Percentiles rank a stretch among this genome's conserved stretches.
These are phyloP conservation scores for Beta corolliflora DNA, from an alignment of 179 eudicot genomes.

Conservation along the genomic window DNA sequence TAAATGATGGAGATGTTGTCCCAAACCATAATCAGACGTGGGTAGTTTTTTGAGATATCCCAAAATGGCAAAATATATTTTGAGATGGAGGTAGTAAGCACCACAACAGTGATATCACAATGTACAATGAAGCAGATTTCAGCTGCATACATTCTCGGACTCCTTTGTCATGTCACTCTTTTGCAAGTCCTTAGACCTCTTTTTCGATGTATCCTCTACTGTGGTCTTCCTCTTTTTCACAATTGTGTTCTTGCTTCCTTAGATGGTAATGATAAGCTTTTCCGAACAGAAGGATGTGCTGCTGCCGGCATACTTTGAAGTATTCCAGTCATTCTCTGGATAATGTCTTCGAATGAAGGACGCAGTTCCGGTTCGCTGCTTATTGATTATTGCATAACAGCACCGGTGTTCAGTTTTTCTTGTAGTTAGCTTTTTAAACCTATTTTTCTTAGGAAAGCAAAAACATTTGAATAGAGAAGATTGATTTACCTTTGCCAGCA, in stretches of 20 bases:
- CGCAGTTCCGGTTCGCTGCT: conserved; percentile 67
- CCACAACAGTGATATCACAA: not conserved
- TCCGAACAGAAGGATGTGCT: conserved; percentile 23
- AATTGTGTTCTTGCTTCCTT: not conserved
- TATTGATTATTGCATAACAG: conserved; percentile 3
- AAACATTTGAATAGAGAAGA: not conserved
- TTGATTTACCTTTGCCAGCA: conserved; percentile 72
- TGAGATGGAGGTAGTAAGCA: not conserved
- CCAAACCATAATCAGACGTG: too few relatives aligned
- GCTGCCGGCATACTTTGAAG: conserved; percentile 34
- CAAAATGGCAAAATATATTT: too few relatives aligned
- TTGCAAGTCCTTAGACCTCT: too few relatives aligned
- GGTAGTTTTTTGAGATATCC: too few relatives aligned
- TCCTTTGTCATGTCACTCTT: not conserved
- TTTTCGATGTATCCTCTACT: too few relatives aligned
- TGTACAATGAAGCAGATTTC: not conserved
- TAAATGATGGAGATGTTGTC: too few relatives aligned
- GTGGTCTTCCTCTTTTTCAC: too few relatives aligned
- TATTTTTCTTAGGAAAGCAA: too few relatives aligned
- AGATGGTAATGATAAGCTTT: conserved; percentile 13
- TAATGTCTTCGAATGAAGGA: conserved; percentile 68
- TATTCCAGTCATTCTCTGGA: conserved; percentile 47
- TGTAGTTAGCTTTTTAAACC: not conserved
- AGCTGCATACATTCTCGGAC: not conserved
- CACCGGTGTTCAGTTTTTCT: not conserved